These are phyloP conservation scores for Nigrograna mackinnonii DNA, from an alignment of 2,329 filamentous ascomycete species.

Conservation along the genomic window DNA sequence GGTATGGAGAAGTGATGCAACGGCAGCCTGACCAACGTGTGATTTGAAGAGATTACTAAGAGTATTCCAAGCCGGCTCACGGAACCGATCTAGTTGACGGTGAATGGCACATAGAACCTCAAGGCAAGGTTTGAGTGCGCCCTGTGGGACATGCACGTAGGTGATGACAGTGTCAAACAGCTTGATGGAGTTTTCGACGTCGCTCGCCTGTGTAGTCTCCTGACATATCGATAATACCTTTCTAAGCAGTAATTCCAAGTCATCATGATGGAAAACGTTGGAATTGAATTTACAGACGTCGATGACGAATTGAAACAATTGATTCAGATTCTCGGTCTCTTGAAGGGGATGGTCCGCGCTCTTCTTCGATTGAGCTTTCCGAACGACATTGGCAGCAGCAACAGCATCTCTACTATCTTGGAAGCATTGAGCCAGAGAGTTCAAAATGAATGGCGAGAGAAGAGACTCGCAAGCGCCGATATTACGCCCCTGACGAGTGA, in stretches of 20 bases:
- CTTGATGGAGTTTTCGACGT: slow-evolving; percentile 68
- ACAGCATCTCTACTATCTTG: slow-evolving; percentile 28
- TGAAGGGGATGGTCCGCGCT: slow-evolving; percentile 18
- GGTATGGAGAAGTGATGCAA: slow-evolving; percentile 67
- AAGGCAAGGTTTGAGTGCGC: slow-evolving; percentile 67
- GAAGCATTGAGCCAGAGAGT: slow-evolving; percentile 37
- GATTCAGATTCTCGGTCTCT: slow-evolving; percentile 49
- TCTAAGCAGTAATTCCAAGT: slow-evolving; percentile 64
- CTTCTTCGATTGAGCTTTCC: slow-evolving; percentile 29
- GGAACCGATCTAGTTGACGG: slow-evolving; percentile 63
- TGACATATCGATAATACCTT: slow-evolving; percentile 69
- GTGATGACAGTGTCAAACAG: slow-evolving; percentile 73
- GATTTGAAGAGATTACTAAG: slow-evolving; percentile 73
- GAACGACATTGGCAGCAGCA: slow-evolving; percentile 15
- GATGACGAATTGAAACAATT: slow-evolving; percentile 67
- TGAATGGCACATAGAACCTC: slow-evolving; percentile 74
- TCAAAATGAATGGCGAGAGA: slow-evolving; percentile 35
- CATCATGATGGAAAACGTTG: slow-evolving; percentile 66
- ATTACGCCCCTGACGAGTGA: slow-evolving; percentile 42
- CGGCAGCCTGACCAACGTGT: slow-evolving; percentile 71
- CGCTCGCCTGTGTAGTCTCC: slow-evolving; percentile 65
- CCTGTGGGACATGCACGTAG: slow-evolving; percentile 69
- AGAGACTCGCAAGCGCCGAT: slow-evolving; percentile 41
- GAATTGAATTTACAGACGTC: slow-evolving; percentile 78
- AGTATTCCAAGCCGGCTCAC: slow-evolving; percentile 70